These are phyloP conservation scores for Ilyonectria sp. DNA, from an alignment of 2,329 filamentous ascomycete genomes.

Conservation along the genomic window DNA sequence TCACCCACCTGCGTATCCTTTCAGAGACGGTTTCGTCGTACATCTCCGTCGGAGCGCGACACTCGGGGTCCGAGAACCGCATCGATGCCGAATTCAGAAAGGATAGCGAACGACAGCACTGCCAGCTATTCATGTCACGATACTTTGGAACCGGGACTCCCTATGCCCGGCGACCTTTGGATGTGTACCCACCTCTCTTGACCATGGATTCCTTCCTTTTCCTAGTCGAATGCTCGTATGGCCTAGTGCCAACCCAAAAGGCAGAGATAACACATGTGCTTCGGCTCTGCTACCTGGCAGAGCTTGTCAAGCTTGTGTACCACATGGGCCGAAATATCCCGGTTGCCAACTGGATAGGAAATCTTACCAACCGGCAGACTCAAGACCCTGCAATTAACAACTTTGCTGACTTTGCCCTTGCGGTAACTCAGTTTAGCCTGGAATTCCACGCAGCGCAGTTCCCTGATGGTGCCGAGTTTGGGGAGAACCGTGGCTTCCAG, in stretches of 20 bases:
- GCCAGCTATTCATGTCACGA: slow-evolving; percentile 79
- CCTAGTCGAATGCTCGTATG: slow-evolving; percentile 83
- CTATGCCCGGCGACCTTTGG: slow-evolving; percentile 58
- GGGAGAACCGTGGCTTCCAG: slow-evolving; percentile 65
- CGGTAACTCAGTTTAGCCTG: slow-evolving; percentile 62
- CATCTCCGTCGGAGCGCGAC: slow-evolving; percentile 81
- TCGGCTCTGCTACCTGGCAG: slow-evolving; percentile 89
- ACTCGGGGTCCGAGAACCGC: slow-evolving; percentile 70
- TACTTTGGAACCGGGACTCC: slow-evolving; percentile 62
- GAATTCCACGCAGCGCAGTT: slow-evolving; percentile 55
- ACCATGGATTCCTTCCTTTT: slow-evolving; percentile 83
- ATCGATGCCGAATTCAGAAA: slow-evolving; percentile 77
- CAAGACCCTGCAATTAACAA: slow-evolving; percentile 65
- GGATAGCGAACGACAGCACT: slow-evolving; percentile 80
- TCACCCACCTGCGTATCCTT: slow-evolving; percentile 90
- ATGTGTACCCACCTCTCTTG: slow-evolving; percentile 72
- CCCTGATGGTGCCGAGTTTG: slow-evolving; percentile 41
- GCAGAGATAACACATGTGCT: slow-evolving; percentile 86
- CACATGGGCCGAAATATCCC: slow-evolving; percentile 71
- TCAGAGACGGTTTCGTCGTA: slow-evolving; percentile 92
- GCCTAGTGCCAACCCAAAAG: slow-evolving; percentile 75
- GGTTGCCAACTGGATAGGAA: slow-evolving; percentile 63
- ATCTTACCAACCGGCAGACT: slow-evolving; percentile 59
- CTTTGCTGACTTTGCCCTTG: slow-evolving; percentile 70
- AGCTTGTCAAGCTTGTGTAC: slow-evolving; percentile 86